Evolutionary conservation across 768 basidiomycete genomes (phyloP).

Genomic region (Mycena chlorophos): DNA sequence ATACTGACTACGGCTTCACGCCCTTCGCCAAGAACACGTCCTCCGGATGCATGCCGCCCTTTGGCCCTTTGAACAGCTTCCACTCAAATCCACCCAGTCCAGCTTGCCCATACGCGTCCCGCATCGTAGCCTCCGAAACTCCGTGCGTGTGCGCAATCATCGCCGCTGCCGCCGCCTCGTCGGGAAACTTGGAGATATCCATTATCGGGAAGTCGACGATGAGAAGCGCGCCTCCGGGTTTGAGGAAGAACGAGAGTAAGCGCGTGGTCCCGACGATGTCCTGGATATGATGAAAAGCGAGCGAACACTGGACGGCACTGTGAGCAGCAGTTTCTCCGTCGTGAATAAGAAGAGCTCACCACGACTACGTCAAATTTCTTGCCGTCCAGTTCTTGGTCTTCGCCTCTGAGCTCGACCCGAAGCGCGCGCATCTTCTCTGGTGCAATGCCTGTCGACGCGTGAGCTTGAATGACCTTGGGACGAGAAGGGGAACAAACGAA

Average conservation of each 20-base stretch:
- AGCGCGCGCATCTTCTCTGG: conserved; percentile 67
- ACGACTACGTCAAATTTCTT: conserved; percentile 67
- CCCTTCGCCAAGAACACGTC: conserved; percentile 16
- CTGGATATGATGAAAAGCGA: conserved; percentile 62
- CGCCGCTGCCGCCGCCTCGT: conserved; percentile 20
- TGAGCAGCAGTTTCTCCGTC: conserved; percentile 6
- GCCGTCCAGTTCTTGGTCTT: conserved; percentile 49
- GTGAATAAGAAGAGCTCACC: conserved; percentile 48
- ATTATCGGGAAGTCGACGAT: conserved; percentile 51
- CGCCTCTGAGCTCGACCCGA: conserved; percentile 49
- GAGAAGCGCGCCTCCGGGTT: conserved; percentile 55
- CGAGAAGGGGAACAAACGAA: background rate
- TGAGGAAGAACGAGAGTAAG: conserved; percentile 50
- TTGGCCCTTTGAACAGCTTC: conserved; percentile 12
- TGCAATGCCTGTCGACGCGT: conserved; percentile 40
- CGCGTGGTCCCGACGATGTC: conserved; percentile 48
- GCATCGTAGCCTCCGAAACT: conserved; percentile 27
- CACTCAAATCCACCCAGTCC: conserved; percentile 24
- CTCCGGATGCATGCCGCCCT: conserved; percentile 7
- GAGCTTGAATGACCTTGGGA: background rate
- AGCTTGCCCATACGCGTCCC: conserved; percentile 27
- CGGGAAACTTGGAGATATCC: conserved; percentile 28
- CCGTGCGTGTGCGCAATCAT: conserved; percentile 34
- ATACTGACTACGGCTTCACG: conserved; percentile 11
- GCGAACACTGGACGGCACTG: conserved; percentile 48